These are phyloP conservation scores for Avena insularis DNA, from an alignment of 176 grass and related monocot genomes.

Conservation along the genomic window DNA sequence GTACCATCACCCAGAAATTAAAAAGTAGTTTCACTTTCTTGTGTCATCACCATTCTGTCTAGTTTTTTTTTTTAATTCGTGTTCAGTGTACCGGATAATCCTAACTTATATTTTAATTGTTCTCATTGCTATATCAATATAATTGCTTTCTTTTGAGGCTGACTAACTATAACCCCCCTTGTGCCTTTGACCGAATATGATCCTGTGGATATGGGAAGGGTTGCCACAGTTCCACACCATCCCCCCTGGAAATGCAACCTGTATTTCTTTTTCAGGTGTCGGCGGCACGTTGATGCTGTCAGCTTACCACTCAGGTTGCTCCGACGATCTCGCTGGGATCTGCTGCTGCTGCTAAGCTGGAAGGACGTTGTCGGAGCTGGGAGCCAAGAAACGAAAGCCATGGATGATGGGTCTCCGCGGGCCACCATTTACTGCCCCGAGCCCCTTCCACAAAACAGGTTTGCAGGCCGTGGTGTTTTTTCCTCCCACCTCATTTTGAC, in stretches of 20 bases:
- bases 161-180: neutral
- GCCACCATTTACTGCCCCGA: neutral
- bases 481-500: slow-evolving; percentile 41
- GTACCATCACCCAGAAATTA: slow-evolving; percentile 41
- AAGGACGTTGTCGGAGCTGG: slow-evolving; percentile 36
- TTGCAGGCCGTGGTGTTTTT: slow-evolving; percentile 36
- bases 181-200: too few relatives aligned
- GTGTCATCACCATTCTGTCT: neutral
- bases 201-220: too few relatives aligned
- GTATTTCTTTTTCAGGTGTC: slow-evolving; percentile 17
- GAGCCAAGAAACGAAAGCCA: slow-evolving; percentile 18
- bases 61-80: neutral
- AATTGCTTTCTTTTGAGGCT: neutral
- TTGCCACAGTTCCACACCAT: too few relatives aligned
- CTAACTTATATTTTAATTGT: neutral
- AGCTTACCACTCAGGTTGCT: slow-evolving; percentile 4
- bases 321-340: slow-evolving; percentile 1
- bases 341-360: slow-evolving; percentile 23
- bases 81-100: neutral
- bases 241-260: slow-evolving; percentile 13
- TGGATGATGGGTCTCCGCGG: slow-evolving; percentile 7
- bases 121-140: neutral
- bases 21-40: slow-evolving; percentile 34
- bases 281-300: neutral
- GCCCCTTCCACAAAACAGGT: slow-evolving; percentile 36